Base-by-base conservation (phyloP, 306 rosid species). In the Heteromeles arbutifolia region DNA sequence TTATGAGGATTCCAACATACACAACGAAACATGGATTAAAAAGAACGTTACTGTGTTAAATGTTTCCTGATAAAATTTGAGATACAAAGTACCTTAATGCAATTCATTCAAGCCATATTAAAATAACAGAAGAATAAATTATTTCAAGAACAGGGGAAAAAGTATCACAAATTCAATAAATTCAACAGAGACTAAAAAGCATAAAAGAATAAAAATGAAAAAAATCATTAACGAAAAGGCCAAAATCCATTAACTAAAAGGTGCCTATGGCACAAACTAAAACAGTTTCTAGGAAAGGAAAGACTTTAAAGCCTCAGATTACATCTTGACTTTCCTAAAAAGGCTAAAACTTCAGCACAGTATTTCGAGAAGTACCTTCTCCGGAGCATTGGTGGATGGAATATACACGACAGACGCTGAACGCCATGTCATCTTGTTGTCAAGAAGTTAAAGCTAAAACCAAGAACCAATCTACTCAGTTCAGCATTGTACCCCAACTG, bases 371-470 rank as follows among this genome's bases (percentile, higher is more conserved):
- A 74, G 74, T 80, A 75, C 79, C 83, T 80, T 85, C 80, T 82
- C 81, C 85, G 78, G 77, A 74, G 89, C 85, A 84, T 83, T 80
- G 85, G 82, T 73, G 80, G 82, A 85, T 74, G 81, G 90, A 93
- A 86, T 91, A 84, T 88, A 90, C 96, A 93, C 72, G 76, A 63
- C 57, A 78, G 80, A 74, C 75, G 52, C 74, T 69, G 74, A 80
- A 80, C 70, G n/a, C 37, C 78, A 72, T 61, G 82, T 77, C 45
- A 21, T 37, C 67, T 57, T 74, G 75, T 82, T 78, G 88, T 88
- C 75, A 82, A 79, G 82, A 86, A 68, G 88, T 86, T 83, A 86
- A 83, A 79, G 85, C 73, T 67, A 84, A 85, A 82, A 63, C 70
- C 83, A 75, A 83, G 84, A 82, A 78, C 84, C 74, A 81, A 77